Percentiles rank a stretch among this genome's conserved stretches.
Evolutionary conservation across 148 eudicot genomes (phyloP).

Genomic region (Salicornia ramosissima): DNA sequence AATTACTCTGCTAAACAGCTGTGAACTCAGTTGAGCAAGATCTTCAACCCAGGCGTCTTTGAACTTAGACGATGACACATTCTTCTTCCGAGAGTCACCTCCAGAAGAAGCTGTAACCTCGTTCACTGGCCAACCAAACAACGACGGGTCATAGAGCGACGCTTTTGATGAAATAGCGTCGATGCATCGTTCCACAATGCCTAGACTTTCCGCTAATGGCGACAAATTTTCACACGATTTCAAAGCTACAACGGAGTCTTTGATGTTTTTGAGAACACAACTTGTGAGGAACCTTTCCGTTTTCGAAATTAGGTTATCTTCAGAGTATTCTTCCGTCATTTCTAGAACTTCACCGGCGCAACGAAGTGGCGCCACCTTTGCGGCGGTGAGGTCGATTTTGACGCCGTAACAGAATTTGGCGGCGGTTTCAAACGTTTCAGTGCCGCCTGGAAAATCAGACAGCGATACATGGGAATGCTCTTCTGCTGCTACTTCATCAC

Average conservation of each 20-base stretch:
- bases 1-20: slow-evolving; percentile 55
- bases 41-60: slow-evolving; percentile 73
- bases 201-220: slow-evolving; percentile 60
- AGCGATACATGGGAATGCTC: slow-evolving; percentile 43
- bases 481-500: slow-evolving; percentile 19
- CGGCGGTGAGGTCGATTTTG: slow-evolving; percentile 61
- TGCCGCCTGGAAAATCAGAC: slow-evolving; percentile 75
- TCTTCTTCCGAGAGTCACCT: slow-evolving; percentile 3
- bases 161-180: slow-evolving; percentile 52
- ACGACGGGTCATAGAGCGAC: slow-evolving; percentile 58
- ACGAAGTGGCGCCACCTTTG: slow-evolving; percentile 66
- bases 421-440: slow-evolving; percentile 69
- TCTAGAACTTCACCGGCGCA: slow-evolving; percentile 79
- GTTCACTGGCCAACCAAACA: slow-evolving; percentile 87
- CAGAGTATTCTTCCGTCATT: slow-evolving; percentile 81
- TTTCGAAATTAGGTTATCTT: slow-evolving; percentile 69
- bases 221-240: slow-evolving; percentile 54
- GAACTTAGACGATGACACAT: background rate
- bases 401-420: slow-evolving; percentile 97
- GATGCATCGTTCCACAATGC: slow-evolving; percentile 67
- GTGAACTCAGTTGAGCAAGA: slow-evolving; percentile 37
- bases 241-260: slow-evolving; percentile 52
- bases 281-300: slow-evolving; percentile 61
- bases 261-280: slow-evolving; percentile 45
- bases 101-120: slow-evolving; percentile 14